Evolutionary conservation across 768 basidiomycete genomes (phyloP), one percentile per base, ranked within the genome.

Genomic region (Trametes sanguinea): DNA sequence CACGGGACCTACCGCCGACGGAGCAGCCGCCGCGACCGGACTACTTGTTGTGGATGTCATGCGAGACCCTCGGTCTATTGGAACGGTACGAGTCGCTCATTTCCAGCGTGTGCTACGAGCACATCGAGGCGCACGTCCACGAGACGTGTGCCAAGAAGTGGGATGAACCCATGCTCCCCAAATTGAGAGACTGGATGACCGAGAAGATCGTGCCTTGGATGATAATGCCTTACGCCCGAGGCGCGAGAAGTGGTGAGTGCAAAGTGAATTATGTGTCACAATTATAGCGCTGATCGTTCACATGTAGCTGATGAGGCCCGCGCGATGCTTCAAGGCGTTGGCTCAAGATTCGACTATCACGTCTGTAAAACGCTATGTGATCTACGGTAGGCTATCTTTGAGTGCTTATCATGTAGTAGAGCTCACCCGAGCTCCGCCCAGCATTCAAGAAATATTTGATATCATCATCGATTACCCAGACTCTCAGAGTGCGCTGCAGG

Each of bases 381-480:
- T 72, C 76, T 96, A 54, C 79, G 94, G 94, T 92, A 58, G 40
- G 82, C 7, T 71, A 22, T 11, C 3, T 10, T 9, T n/a, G 4
- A 5, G 8, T 22, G 6, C 10, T 43, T 0, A 8, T 43, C 13
- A 2, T 8, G 17, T 16, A 39, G 3, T 1, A 43, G 17, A 27
- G 29, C 13, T 40, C 6, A 4, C 35, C 29, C 14, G 4, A 9
- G 7, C 7, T 4, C 22, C 9, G 14, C 7, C 10, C 44, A 88
- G 87, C 37, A 89, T 85, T 60, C 80, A 78, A 51, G 95, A 98
- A 72, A 89, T 98, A 17, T 98, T 97, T 70, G 94, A 96, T 66
- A 97, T 98, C 58, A 96, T 98, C 60, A 87, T 98, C 57, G 93
- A 96, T 68, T 95, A 86, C 67, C 95, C 96, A 0, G 91, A 95